phyloP scores from a whole-genome alignment of 2,329 filamentous ascomycete species.

The Pseudogymnoascus sp. region DNA sequence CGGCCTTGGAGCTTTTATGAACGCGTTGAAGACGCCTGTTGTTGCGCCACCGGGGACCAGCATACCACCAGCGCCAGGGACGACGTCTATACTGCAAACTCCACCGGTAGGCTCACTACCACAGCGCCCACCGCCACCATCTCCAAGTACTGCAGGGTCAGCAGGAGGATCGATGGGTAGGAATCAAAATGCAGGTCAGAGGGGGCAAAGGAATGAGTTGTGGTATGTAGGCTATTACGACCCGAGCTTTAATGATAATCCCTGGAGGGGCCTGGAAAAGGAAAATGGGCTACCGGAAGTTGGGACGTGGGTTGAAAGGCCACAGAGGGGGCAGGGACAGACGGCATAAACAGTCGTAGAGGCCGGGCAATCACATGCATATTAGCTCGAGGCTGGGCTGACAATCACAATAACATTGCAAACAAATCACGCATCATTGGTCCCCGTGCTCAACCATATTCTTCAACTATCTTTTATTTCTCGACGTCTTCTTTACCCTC shows the following conservation, averaged over 20 bases:
- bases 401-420: constrained; percentile 3
- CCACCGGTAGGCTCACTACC: not conserved
- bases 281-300: constrained; percentile 36
- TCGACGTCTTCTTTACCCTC: not conserved
- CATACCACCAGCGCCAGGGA: constrained; percentile 5
- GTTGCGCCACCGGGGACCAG: not conserved
- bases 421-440: not conserved
- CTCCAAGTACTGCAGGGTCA: not conserved
- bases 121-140: not conserved
- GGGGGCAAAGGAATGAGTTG: constrained; percentile 36
- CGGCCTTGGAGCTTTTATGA: not conserved
- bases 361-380: not conserved
- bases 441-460: not conserved
- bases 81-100: not conserved
- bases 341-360: not conserved
- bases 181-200: constrained; percentile 14
- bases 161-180: not conserved
- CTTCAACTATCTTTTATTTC: constrained; percentile 2
- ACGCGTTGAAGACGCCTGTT: not conserved
- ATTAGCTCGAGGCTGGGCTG: not conserved
- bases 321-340: not conserved
- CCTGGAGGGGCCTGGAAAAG: constrained; percentile 56
- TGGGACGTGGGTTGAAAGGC: constrained; percentile 39
- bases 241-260: constrained; percentile 62
- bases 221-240: constrained; percentile 67